Evolutionary conservation across 1,139 yeast genomes (phyloP), one percentile per base, ranked within the genome.

Genomic region (Suhomyces choctaworum): DNA sequence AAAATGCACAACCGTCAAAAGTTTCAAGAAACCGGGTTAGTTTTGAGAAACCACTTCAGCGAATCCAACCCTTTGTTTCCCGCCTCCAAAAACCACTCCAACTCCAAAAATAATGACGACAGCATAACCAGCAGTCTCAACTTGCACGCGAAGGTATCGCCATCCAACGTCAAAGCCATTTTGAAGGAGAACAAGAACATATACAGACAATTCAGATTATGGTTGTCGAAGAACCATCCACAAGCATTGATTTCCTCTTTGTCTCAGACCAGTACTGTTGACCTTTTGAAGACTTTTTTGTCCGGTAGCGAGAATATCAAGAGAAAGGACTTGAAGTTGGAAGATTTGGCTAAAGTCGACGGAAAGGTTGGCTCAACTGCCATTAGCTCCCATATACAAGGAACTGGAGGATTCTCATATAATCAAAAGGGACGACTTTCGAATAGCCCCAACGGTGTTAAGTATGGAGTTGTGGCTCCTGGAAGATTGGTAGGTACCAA

Each of bases 401-500:
- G 88, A 25, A 78, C 83, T 8, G 94, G 82, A 29, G 94, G 94
- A 10, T 68, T 84, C 41, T 75, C 87, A 2, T 88, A 87, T 52
- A 73, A 72, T 32, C 73, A 83, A 47, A 76, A 74, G 45, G 96
- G 96, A 6, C 74, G 89, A 56, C 66, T 87, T 31, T 57, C 70
- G 44, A 85, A 82, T 60, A 73, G 89, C 2, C 95, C 95, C 21
- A 76, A 82, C 47, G 96, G 96, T 31, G 64, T 82, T 25, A 66
- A 73, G 36, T 69, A 76, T 39, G 77, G 78, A 22, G 66, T 68
- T 38, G 67, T 82, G 23, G 81, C 79, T 10, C 84, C 85, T 11
- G 96, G 94, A 42, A 80, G 96, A 66, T 63, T 77, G 29, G 65
- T 83, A 25, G 72, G 67, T 32, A 62, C 65, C 30, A 66, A 73